Base-by-base conservation (phyloP, 2,329 filamentous ascomycete species). In the Orbilia blumenaviensis region DNA sequence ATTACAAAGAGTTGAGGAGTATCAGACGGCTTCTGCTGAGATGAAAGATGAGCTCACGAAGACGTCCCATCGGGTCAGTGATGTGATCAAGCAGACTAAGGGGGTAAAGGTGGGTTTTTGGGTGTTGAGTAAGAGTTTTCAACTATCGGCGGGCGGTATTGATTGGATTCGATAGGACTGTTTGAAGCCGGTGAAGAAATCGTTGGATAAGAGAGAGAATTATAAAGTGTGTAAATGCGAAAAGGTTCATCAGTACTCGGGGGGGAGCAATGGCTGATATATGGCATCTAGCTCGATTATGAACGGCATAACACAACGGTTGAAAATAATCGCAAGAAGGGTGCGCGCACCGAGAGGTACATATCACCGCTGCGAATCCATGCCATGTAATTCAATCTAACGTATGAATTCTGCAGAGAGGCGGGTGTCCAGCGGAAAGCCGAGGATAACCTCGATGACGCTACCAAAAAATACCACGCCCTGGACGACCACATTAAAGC, bases 141-240 rank as follows among this genome's bases (percentile, higher is more conserved):
- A 16, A 38, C 8, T 29, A 32, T 12, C 27, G 46, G n/a, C 41
- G 48, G 21, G 44, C 27, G 46, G 6, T 52, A 12, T 4, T 46
- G 14, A 36, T 25, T n/a, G 48, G 3, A 7, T 25, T 27, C 9
- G 16, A 23, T 34, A 77, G 72, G 50, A 52, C 21, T 77, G 64
- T 8, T 10, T 94, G 74, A 88, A 89, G 78, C 89, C 91, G 1
- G 86, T 95, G 81, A 90, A 91, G 80, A 95, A 93, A 84, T 90
- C 89, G 0, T 92, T 96, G 81, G 95, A 94, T 84, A 93, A 92
- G 82, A 86, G 93, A 52, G 92, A 95, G 81, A 91, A 94, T 80
- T 92, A 89, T 83, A 90, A 92, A 84, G 86, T 87, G 74, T 8
- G 81, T 44, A 14, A 14, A 10, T 16, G 38, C 25, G 23, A 14